A percentile compares a stretch with the other conserved stretches of the same genome.
Evolutionary conservation across 495 filamentous ascomycete genomes (phyloP).

Genomic region (Haplographium delicatum): DNA sequence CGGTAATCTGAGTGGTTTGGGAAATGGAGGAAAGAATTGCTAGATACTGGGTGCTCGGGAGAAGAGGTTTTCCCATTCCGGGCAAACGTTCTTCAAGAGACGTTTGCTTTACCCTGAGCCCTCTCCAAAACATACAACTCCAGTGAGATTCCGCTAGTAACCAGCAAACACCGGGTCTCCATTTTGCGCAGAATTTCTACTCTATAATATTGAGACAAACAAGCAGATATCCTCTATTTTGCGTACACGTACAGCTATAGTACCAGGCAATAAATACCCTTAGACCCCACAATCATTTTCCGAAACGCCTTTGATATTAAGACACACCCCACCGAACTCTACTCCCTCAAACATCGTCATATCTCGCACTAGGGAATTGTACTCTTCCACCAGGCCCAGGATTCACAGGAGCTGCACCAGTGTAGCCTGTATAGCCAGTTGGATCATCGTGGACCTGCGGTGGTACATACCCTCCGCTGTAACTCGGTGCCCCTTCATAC

Average conservation of each 20-base stretch:
- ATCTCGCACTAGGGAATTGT: constrained; percentile 21
- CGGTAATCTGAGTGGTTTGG: too few species aligned
- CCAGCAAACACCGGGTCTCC: too few species aligned
- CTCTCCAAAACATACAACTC: too few species aligned
- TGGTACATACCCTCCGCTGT: constrained; percentile 15
- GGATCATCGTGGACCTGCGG: constrained; percentile 21
- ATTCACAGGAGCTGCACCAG: constrained; percentile 1
- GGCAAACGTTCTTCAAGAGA: too few species aligned
- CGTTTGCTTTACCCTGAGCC: too few species aligned
- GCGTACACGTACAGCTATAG: constrained; percentile 4
- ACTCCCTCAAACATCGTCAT: constrained; percentile 17
- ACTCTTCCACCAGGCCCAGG: constrained; percentile 8
- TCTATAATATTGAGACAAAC: too few species aligned
- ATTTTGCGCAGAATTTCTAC: too few species aligned
- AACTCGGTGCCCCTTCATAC: constrained; percentile 11
- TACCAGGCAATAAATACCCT: constrained; percentile 1
- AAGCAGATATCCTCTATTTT: background rate
- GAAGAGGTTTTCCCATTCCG: too few species aligned
- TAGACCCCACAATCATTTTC: background rate
- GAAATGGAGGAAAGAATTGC: too few species aligned
- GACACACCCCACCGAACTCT: constrained; percentile 2
- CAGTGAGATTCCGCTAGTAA: too few species aligned
- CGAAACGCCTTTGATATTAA: constrained; percentile 14
- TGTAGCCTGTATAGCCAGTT: constrained; percentile 16
- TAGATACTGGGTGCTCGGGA: too few species aligned